phyloP scores from a whole-genome alignment of 2,329 filamentous ascomycete genomes.

The Grosmannia serpens region DNA sequence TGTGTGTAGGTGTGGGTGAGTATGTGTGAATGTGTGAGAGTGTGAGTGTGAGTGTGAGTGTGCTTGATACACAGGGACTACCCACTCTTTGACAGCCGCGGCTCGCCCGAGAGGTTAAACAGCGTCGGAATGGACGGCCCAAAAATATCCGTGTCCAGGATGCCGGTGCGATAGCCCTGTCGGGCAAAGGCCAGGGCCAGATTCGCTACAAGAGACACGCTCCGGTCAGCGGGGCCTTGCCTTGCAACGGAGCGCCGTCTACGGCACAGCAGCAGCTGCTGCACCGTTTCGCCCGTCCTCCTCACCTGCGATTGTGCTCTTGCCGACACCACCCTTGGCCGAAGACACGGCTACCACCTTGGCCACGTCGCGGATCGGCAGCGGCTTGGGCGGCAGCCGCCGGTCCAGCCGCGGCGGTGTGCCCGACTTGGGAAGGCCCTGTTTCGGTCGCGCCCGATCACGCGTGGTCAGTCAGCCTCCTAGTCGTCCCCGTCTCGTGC shows the following conservation, averaged over 20 bases:
- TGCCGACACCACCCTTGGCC: constrained; percentile 95
- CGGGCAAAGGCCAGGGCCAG: constrained; percentile 78
- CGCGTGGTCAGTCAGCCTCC: not conserved
- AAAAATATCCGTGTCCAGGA: constrained; percentile 94
- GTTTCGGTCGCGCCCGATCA: no score
- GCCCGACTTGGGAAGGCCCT: constrained; percentile 79
- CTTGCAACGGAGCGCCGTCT: no score
- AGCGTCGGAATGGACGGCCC: constrained; percentile 89
- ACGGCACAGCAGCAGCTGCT: no score
- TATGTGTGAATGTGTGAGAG: no score
- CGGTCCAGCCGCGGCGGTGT: constrained; percentile 65
- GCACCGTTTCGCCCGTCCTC: not conserved
- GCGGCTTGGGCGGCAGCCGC: constrained; percentile 61
- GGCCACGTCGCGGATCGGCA: constrained; percentile 70
- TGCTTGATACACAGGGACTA: no score
- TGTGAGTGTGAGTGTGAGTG: no score
- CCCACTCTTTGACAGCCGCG: constrained; percentile 48
- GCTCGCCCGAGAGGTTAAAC: constrained; percentile 70
- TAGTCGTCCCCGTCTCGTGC: not conserved
- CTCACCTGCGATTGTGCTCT: constrained; percentile 78
- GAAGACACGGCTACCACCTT: constrained; percentile 97
- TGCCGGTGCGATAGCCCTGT: constrained; percentile 69
- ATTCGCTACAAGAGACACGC: constrained; percentile 41
- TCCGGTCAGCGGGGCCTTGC: no score
- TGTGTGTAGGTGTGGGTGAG: no score